Base-by-base conservation (phyloP, 1,284 basidiomycete species). In the Leccinum fallax region DNA sequence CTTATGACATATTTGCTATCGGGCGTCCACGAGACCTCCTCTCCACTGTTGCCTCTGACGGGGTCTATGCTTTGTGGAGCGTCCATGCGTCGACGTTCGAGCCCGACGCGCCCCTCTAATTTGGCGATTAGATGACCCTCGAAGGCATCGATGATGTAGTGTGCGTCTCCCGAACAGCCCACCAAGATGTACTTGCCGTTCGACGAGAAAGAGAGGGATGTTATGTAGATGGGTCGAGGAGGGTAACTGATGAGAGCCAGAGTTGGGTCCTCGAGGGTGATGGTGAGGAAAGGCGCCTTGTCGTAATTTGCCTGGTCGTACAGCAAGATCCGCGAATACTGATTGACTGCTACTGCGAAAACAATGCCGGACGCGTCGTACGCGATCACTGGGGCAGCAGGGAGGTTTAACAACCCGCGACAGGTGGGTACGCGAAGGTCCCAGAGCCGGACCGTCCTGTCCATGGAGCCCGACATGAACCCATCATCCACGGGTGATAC, bases 381-480 rank as follows among this genome's bases (percentile, higher is more conserved):
- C 2, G 96, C 94, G 9, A 95, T 87, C 53, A 97, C 85, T 1
- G 95, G 92, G 26, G 90, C 81, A 1, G 81, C 91, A 13, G 88
- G 90, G 30, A 90, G 79, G 66, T 84, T 85, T 57, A 93, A 79
- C 43, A 92, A 79, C 10, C 90, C 89, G 59, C 92, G 86, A 72
- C 94, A 94, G 30, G 83, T 82, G 1, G 88, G 86, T 16, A 88
- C 81, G 38, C 96, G 88, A 51, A 98, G 81, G 76, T 99, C 97
- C 97, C 97, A 99, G 21, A 99, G 78, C 43, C 95, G 85, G n/a
- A 99, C 95, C 1, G 95, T 96, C 68, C 93, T 94, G 79, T 99
- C 96, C 68, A 93, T 82, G 0, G 96, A 94, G 1, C 89, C 93
- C 7, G 96, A 97, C 81, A 99, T 88, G 78, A 99, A 98, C 0